phyloP scores from a whole-genome alignment of 108 stramenopile species.

The Nitzschia sp. region DNA sequence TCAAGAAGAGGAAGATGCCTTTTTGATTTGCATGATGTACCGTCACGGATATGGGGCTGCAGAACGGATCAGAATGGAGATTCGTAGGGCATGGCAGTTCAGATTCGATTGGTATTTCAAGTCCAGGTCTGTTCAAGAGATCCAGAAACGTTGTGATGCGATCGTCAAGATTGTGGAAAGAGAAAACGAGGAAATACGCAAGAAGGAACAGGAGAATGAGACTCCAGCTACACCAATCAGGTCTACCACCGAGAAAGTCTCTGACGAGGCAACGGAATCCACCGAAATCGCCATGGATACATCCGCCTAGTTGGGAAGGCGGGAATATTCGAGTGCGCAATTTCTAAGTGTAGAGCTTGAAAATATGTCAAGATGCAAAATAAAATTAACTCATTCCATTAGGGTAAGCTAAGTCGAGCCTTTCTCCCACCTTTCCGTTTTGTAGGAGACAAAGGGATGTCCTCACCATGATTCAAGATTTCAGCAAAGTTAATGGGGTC shows the following conservation, averaged over 20 bases:
- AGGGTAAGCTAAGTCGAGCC: background rate
- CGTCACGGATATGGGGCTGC: constrained; percentile 93
- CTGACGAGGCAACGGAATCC: background rate
- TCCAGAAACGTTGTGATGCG: constrained; percentile 88
- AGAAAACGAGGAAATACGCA: constrained; percentile 71
- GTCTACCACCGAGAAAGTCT: background rate
- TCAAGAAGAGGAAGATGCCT: constrained; percentile 96
- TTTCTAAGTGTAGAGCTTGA: no score
- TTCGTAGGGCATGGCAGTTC: constrained; percentile 93
- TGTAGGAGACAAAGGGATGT: background rate
- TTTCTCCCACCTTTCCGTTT: background rate
- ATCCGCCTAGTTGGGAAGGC: background rate
- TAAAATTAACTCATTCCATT: background rate
- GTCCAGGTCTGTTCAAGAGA: constrained; percentile 88
- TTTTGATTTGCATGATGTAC: constrained; percentile 93
- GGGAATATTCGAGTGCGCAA: no score
- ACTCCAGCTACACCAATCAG: background rate
- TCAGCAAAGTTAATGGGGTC: constrained; percentile 17
- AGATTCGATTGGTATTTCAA: constrained; percentile 99
- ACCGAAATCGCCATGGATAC: background rate
- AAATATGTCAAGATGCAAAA: background rate
- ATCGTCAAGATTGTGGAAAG: constrained; percentile 72
- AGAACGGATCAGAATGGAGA: constrained; percentile 91
- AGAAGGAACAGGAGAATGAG: constrained; percentile 49
- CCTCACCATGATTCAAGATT: background rate